Evolutionary conservation across 306 rosid species (phyloP), one percentile per base, ranked within the genome.

Genomic region (Phaseolus lunatus): DNA sequence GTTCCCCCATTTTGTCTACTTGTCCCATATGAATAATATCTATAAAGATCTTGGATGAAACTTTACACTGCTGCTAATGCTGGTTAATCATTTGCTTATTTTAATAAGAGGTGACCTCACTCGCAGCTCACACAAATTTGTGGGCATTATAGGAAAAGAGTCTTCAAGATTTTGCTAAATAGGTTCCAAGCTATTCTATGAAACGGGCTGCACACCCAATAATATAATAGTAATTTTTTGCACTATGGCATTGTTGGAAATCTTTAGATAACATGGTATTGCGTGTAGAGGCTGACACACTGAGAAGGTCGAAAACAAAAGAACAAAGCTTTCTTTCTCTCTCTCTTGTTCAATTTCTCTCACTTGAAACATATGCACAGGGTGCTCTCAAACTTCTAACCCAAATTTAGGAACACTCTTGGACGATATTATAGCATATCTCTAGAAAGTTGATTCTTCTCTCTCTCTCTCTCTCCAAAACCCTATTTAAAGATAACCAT

Each of bases 401-500:
- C 80, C 80, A 63, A 39, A 58, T 56, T 39, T 67, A 75, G 80
- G 73, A 72, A 78, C 80, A 78, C 49, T 22, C 14, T 54, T 45
- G 67, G 75, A 71, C 37, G 50, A 75, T 27, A 72, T 57, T 52
- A 65, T 80, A 71, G 58, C 73, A 63, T 77, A 80, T 84, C 80
- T 84, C 85, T 77, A 81, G 77, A 84, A 66, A 59, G 20, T n/a
- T 33, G 61, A 72, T 80, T 75, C 67, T 67, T 53, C n/a, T 72
- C n/a, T n/a, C n/a, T 67, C 84, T 67, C 84, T 45, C 61, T 65
- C 76, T 66, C 45, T 27, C 72, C 6, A 67, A 70, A 77, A 10
- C 85, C 80, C 86, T 86, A 83, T 88, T 88, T 90, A 88, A 88
- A 82, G 78, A 86, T 76, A 75, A 58, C 83, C 78, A 54, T 59